Base-by-base conservation (phyloP, 345 rosid species). In the Zanthoxylum bungeanum region DNA sequence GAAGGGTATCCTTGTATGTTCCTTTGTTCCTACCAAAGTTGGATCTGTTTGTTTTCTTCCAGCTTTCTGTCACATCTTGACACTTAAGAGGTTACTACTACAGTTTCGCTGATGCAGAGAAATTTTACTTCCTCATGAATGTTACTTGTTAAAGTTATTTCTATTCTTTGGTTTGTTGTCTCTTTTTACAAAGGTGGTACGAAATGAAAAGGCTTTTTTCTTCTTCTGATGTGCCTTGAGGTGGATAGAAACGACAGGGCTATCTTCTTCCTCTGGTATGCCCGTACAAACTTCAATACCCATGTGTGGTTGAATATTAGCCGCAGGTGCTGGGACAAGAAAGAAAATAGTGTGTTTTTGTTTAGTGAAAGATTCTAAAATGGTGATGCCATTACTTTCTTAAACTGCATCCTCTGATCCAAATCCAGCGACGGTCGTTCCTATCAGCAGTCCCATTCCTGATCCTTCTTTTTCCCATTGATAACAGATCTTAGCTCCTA, bases 361-460 rank as follows among this genome's bases (percentile, higher is more conserved):
- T 57, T 69, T 9, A 68, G 44, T 42, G 37, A 42, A 70, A 58
- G 66, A 4, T 57, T 40, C 31, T 30, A 7, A 27, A 24, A 16
- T 37, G 66, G 31, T 17, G 64, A 69, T 7, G 28, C 52, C 52
- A 59, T 44, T 53, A 21, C 33, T 70, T 27, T 31, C 46, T 51
- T 67, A 11, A 39, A 10, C 55, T 42, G 46, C 21, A 24, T 28
- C 30, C 17, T 39, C n/a, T 59, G 34, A 30, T 59, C 37, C 57
- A 44, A 58, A 59, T 30, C 44, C 46, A 70, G 73, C 66, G 59
- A 70, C 44, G 73, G 34, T 56, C 34, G 46, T 44, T 27, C 24
- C 46, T n/a, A 4, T 21, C 24, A 70, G 66, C 50, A 47, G 47
- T 30, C 24, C 33, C 50, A 11, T 12, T 58, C 66, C 73, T 9